phyloP scores from a whole-genome alignment of 2,329 filamentous ascomycete genomes.

The Ceratocystis eucalypticola region DNA sequence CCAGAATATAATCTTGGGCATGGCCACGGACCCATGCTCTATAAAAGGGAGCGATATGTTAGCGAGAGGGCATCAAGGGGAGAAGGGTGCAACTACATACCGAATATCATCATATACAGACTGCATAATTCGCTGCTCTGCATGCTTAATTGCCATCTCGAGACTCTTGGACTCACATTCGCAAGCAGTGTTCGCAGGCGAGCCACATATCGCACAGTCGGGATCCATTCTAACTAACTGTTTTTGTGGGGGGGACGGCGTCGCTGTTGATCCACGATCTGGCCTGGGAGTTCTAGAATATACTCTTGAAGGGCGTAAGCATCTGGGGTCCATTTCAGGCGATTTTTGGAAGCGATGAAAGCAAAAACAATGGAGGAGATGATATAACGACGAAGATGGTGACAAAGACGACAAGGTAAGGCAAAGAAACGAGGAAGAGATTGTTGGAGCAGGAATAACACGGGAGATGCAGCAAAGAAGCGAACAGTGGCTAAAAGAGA shows the following conservation, averaged over 20 bases:
- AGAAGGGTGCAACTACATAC: constrained; percentile 29
- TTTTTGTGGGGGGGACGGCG: constrained; percentile 12
- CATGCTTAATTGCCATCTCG: constrained; percentile 48
- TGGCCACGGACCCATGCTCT: constrained; percentile 52
- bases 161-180: constrained; percentile 54
- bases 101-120: constrained; percentile 49
- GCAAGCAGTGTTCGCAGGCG: constrained; percentile 44
- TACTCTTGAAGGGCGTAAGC: constrained; percentile 6
- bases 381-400: constrained; percentile 14
- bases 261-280: constrained; percentile 16
- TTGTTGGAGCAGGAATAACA: not conserved
- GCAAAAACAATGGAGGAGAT: constrained; percentile 7
- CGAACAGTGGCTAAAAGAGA: not conserved
- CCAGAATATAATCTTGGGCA: constrained; percentile 54
- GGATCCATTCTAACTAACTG: constrained; percentile 50
- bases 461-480: not conserved
- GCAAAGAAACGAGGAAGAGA: not conserved
- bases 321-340: constrained; percentile 21
- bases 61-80: not conserved
- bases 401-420: not conserved
- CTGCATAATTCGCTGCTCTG: constrained; percentile 51
- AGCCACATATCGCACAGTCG: constrained; percentile 53
- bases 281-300: constrained; percentile 5
- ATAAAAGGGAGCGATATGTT: constrained; percentile 6
- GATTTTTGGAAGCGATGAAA: constrained; percentile 19